Conservation (phyloP, 1,139 yeast genomes). For the Sporopachydermia cereana region DNA sequence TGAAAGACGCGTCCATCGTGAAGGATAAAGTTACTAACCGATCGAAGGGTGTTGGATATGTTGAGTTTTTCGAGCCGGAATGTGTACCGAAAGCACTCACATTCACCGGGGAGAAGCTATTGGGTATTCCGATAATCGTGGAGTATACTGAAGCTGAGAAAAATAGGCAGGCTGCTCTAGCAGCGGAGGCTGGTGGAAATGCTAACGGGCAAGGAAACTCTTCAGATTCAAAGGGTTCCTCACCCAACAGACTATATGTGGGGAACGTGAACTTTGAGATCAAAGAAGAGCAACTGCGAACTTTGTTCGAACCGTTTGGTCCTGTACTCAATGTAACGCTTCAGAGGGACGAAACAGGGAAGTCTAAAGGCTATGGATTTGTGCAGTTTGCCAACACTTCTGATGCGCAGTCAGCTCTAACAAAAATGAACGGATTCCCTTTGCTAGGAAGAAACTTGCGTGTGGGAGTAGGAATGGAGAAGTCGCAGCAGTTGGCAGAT, state of each 20-base stretch:
- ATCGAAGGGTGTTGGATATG: constrained; percentile 21
- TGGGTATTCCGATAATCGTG: constrained; percentile 27
- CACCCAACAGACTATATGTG: constrained; percentile 19
- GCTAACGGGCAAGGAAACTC: neutral
- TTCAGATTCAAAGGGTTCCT: neutral
- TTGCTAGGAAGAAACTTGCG: constrained; percentile 23
- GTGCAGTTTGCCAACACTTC: constrained; percentile 18
- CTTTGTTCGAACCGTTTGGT: constrained; percentile 25
- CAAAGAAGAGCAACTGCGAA: constrained; percentile 22
- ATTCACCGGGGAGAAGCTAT: constrained; percentile 24
- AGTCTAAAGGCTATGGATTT: constrained; percentile 25
- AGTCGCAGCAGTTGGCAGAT: too few species aligned
- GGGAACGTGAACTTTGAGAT: constrained; percentile 24
- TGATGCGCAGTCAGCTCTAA: constrained; percentile 22
- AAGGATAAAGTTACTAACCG: constrained; percentile 25
- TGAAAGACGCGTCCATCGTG: constrained; percentile 27
- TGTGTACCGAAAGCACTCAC: constrained; percentile 23
- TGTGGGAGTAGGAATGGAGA: constrained; percentile 23
- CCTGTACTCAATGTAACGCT: constrained; percentile 20
- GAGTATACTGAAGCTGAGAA: constrained; percentile 27
- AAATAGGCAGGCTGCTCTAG: constrained; percentile 21
- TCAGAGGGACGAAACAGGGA: constrained; percentile 23
- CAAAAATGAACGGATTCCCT: constrained; percentile 23
- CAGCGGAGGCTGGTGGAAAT: constrained; percentile 6
- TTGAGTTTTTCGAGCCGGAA: constrained; percentile 14